Percentiles rank a stretch among this genome's conserved stretches.
Conservation (phyloP, 164 flowering plant genomes). For the Nelumbo lutea region DNA sequence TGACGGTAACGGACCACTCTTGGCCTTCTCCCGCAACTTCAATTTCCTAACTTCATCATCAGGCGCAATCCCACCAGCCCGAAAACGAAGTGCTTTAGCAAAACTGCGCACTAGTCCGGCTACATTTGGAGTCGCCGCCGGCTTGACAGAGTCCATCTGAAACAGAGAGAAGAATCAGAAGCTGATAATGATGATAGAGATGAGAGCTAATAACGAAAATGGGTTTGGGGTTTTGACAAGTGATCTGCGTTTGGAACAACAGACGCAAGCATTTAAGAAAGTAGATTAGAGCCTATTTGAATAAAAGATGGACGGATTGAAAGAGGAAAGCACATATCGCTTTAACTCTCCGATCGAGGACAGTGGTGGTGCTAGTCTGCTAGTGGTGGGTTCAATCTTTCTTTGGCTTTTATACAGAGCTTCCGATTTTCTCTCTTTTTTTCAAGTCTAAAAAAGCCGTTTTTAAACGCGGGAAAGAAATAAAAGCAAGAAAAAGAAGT, state of each 20-base stretch:
- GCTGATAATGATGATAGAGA: neutral
- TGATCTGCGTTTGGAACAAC: neutral
- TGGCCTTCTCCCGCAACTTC: neutral
- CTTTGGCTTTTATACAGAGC: no score
- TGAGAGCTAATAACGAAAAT: neutral
- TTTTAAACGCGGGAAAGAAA: neutral
- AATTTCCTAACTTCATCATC: neutral
- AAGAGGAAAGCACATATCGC: neutral
- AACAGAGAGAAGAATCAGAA: neutral
- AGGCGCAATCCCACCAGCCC: neutral
- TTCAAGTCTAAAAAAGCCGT: neutral
- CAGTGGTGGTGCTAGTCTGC: neutral
- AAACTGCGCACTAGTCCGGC: slow-evolving; percentile 5
- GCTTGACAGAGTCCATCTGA: slow-evolving; percentile 7
- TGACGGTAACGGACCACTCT: neutral
- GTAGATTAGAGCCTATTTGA: neutral
- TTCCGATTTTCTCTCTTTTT: neutral
- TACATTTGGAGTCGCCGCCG: neutral
- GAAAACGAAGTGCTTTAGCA: slow-evolving; percentile 6
- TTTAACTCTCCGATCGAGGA: slow-evolving; percentile 12
- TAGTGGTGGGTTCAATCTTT: no score
- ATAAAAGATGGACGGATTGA: no score
- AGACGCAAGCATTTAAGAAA: neutral
- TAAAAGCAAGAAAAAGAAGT: neutral
- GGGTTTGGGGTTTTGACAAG: no score